Evolutionary conservation across 495 filamentous ascomycete genomes (phyloP).

Genomic region (Annulohypoxylon nitens): DNA sequence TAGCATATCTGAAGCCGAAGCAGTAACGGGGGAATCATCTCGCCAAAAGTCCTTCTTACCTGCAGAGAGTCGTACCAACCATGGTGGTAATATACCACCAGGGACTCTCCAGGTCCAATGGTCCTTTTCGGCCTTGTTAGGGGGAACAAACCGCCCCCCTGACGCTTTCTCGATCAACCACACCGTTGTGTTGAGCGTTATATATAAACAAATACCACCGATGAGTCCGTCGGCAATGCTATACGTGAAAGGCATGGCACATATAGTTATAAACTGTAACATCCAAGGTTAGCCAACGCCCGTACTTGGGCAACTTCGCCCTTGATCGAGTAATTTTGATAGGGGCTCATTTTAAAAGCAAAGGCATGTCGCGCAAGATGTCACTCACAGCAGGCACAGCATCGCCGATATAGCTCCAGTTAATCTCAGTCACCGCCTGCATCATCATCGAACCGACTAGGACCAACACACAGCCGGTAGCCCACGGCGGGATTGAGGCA

Average conservation of each 20-base stretch:
- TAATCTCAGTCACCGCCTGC: conserved; percentile 78
- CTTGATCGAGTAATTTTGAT: background rate
- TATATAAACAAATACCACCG: conserved; percentile 79
- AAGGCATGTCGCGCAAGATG: background rate
- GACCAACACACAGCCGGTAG: conserved; percentile 84
- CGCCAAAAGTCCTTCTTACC: conserved; percentile 80
- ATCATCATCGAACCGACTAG: conserved; percentile 87
- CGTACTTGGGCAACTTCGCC: background rate
- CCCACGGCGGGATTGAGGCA: conserved; percentile 86
- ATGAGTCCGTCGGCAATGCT: conserved; percentile 83
- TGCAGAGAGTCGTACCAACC: conserved; percentile 69
- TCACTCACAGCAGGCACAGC: conserved; percentile 72
- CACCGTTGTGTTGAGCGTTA: conserved; percentile 72
- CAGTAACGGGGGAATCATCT: conserved; percentile 48
- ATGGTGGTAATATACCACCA: conserved; percentile 77
- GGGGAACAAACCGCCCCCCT: conserved; percentile 76
- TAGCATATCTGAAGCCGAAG: conserved; percentile 23
- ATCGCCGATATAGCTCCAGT: conserved; percentile 85
- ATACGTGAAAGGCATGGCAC: conserved; percentile 89
- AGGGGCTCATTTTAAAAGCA: background rate
- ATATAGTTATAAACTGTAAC: conserved; percentile 74
- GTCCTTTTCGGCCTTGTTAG: conserved; percentile 78
- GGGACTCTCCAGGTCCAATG: conserved; percentile 76
- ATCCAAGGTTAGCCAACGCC: conserved; percentile 5
- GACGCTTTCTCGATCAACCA: conserved; percentile 74